Conservation (phyloP, 208 protist species). For the Herpetomonas muscarum region DNA sequence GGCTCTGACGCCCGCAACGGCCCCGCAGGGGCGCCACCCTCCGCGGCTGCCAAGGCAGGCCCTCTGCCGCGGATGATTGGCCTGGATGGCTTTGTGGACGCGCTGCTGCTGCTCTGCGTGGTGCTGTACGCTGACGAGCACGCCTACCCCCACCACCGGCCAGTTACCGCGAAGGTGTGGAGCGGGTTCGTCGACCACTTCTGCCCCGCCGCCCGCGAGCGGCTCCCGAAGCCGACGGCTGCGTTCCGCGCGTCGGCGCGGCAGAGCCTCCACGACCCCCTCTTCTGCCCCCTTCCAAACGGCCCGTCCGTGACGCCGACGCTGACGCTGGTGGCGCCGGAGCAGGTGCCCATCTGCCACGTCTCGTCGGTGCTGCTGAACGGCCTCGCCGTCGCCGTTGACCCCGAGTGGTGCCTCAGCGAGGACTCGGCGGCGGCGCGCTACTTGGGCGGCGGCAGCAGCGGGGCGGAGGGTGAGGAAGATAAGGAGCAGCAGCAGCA, state of each 20-base stretch:
- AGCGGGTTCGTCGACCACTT: conserved; percentile 61
- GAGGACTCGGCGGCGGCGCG: no score
- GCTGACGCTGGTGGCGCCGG: neutral
- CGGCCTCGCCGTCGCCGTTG: conserved; percentile 1
- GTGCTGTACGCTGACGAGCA: conserved; percentile 71
- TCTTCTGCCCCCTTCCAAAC: no score
- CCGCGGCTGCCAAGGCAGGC: neutral
- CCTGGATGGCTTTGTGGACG: conserved; percentile 75
- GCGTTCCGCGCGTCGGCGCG: neutral
- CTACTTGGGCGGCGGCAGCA: conserved; percentile 10
- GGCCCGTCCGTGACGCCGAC: conserved; percentile 1
- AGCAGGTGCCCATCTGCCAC: neutral
- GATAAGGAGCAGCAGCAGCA: no score
- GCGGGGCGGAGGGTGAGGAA: no score
- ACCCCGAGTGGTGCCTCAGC: no score
- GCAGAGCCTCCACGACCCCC: no score
- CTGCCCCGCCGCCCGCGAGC: conserved; percentile 23
- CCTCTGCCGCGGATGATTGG: conserved; percentile 18
- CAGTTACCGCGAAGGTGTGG: conserved; percentile 83
- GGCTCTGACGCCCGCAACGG: no score
- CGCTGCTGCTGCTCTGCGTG: conserved; percentile 74
- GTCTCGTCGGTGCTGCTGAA: neutral
- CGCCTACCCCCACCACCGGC: conserved; percentile 40
- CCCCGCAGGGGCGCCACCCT: neutral
- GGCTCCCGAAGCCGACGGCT: neutral